Evolutionary conservation across 2,329 filamentous ascomycete species (phyloP), one percentile per base, ranked within the genome.

Genomic region (Arthroderma sp.): DNA sequence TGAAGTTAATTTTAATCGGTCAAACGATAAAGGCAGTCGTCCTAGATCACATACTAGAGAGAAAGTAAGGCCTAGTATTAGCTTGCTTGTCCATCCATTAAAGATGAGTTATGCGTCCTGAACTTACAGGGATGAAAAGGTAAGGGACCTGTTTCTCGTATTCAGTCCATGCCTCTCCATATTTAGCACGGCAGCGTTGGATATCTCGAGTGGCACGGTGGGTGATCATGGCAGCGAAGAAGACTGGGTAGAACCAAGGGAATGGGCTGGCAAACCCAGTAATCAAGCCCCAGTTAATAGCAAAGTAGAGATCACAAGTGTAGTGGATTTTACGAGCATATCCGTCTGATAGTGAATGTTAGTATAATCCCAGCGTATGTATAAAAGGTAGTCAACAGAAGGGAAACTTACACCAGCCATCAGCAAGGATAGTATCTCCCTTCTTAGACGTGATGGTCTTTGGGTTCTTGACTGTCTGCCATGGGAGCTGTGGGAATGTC

Each of bases 401-500:
- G 47, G 19, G 21, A 51, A 19, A 79, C 75, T 74, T 78, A 79
- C 77, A 93, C 88, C 90, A 95, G 38, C 90, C 90, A 66, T 94
- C 88, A 41, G 85, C 83, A 51, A 95, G 77, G 59, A 95, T 84
- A 60, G 83, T 84, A 66, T 89, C 87, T 58, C 86, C 87, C 58
- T 83, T 81, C 43, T 82, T 78, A 8, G 86, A 87, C 59, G 78
- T 78, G 70, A 95, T 91, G 43, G 80, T 84, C 70, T 86, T 84
- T 49, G 90, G 89, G 73, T 95, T 91, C 64, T 88, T 74, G 60
- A 95, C 72, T 3, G 84, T 85, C 71, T 87, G 87, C 85, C 88
- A 96, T 6, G 88, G 89, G n/a, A 95, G 80, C 71, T 91, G 87
- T 4, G 91, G 90, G 76, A 95, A 95, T 2, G 88, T 85, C 65